Base-by-base conservation (phyloP, 306 rosid species). In the Sindora glabra region DNA sequence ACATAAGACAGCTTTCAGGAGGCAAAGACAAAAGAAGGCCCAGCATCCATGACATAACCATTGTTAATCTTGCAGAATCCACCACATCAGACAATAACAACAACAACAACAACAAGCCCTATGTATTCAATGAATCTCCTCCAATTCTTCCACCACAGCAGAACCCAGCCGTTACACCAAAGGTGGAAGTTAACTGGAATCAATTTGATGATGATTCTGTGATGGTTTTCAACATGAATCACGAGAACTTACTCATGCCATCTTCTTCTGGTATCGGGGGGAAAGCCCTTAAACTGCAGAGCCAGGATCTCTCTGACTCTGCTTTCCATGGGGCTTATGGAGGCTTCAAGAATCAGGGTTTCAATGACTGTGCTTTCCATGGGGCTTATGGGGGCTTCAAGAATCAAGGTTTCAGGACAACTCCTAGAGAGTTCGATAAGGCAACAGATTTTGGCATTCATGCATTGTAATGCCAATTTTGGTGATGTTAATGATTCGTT, bases 21-120 rank as follows among this genome's bases (percentile, higher is more conserved):
- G 96, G 83, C 5, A 91, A 87, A 65, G 90, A 90, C 65, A 91
- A 85, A 65, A 83, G 92, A 40, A 79, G 98, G 42, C 96, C 98
- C 0, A 91, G 98, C 75, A 91, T 91, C 62, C 98, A 91, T 58
- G 98, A 91, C 29, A 87, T 91, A 63, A 91, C 98, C 5, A 85
- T 88, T 27, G 74, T 81, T 19, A 91, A 77, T 70, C 88, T 91
- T 19, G 66, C 86, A 30, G 81, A 73, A 38, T 41, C 87, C 18
- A 13, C 68, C 12, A 25, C 75, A 46, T n/a, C n/a, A n/a, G n/a
- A n/a, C n/a, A n/a, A n/a, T n/a, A n/a, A n/a, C n/a, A n/a, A n/a
- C n/a, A n/a, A n/a, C n/a, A n/a, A n/a, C n/a, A n/a, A n/a, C n/a
- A n/a, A n/a, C n/a, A n/a, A n/a, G n/a, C n/a, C n/a, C n/a, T n/a